Evolutionary conservation across 495 filamentous ascomycete genomes (phyloP).

Genomic region (Cairneyella variabilis): DNA sequence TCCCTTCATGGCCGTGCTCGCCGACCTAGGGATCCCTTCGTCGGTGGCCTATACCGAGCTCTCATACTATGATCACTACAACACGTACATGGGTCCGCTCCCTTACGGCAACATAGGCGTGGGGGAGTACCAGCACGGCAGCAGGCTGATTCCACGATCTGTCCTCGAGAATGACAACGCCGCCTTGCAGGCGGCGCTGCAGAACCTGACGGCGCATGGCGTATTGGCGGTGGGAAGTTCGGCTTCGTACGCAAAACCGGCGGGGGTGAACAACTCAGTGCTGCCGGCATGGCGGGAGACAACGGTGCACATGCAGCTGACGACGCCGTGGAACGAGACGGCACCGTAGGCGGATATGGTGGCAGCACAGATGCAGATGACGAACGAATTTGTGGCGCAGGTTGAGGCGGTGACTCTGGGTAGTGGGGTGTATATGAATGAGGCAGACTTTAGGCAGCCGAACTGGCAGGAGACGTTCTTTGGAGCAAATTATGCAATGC

Average conservation of each 20-base stretch:
- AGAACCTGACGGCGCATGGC: conserved; percentile 42
- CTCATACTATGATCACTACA: conserved; percentile 45
- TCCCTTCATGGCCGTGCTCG: conserved; percentile 32
- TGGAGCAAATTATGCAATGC: no score
- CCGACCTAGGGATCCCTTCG: conserved; percentile 28
- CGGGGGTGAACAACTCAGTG: conserved; percentile 40
- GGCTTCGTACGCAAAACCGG: conserved; percentile 18
- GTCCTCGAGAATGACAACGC: conserved; percentile 42
- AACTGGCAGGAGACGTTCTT: no score
- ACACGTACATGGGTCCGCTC: conserved; percentile 38
- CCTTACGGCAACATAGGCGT: conserved; percentile 45
- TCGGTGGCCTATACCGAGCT: conserved; percentile 30
- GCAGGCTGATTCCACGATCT: conserved; percentile 53
- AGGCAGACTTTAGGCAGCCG: no score
- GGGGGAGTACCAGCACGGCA: conserved; percentile 49
- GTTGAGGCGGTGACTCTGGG: no score
- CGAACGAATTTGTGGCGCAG: conserved; percentile 32
- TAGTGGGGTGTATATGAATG: no score
- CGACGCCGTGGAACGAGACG: conserved; percentile 37
- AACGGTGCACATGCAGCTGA: conserved; percentile 30
- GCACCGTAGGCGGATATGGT: conserved; percentile 30
- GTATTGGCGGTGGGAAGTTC: conserved; percentile 36
- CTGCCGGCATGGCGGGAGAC: conserved; percentile 57
- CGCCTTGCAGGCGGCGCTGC: conserved; percentile 34
- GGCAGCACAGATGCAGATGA: conserved; percentile 30